Evolutionary conservation across 139 green algal genomes (phyloP), one percentile per base, ranked within the genome.

Genomic region (Coccomyxa sp.): DNA sequence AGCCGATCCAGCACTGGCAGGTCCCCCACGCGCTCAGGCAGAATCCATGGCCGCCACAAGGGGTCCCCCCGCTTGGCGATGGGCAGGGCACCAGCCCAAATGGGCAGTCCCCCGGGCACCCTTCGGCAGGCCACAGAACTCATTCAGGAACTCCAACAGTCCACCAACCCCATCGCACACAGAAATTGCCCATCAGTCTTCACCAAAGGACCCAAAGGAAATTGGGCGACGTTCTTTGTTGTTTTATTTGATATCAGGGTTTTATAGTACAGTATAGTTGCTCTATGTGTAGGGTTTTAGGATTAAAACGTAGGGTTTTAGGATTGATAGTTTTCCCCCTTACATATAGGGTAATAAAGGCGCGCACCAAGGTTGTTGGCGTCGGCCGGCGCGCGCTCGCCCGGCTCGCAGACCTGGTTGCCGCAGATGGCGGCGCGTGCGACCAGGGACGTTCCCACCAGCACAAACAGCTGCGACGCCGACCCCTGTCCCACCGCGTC

Each of bases 351-450:
- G n/a, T n/a, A n/a, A 51, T 51, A 18, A 66, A 7, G 17, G 59
- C 14, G 7, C 4, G 18, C 57, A 81, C 31, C 76, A 0, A 80
- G 76, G 14, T 58, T 59, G 76, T 28, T 63, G 76, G 30, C 18
- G 18, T 16, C 31, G 30, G 76, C 32, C 16, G 31, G 30, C 16
- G 76, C 23, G 18, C 83, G 76, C 76, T 93, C 90, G 15, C 90
- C 90, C 13, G 88, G 84, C 77, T 93, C 90, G 77, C 90, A 93
- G 4, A 93, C 58, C 21, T 87, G 88, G 67, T 93, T 93, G 57
- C 90, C 90, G 67, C 90, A 93, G 18, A 90, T 57, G 1, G 85
- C 84, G 58, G 79, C 27, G 30, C 90, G 75, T 32, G 83, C 31
- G 59, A 91, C 27, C 57, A 76, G 74, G 0, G 63, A 77, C 27